Evolutionary conservation across 768 basidiomycete genomes (phyloP), one percentile per base, ranked within the genome.

Genomic region (Boletus speciosus): DNA sequence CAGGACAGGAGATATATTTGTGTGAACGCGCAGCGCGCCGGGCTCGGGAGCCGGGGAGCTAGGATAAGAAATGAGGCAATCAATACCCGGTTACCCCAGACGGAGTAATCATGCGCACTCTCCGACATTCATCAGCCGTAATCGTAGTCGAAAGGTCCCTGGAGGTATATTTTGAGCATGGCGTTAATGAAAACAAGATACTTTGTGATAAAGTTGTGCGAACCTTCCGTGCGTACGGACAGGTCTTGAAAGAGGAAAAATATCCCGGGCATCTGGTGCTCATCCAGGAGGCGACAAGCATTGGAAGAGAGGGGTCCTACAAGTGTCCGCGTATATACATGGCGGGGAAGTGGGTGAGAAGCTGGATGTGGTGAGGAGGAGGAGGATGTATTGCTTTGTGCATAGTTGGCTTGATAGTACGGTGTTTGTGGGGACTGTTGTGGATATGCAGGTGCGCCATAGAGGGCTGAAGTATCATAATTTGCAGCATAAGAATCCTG

Each of bases 221-320:
- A 71, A 87, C 90, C 91, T 81, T 98, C 95, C 19, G 91, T 95
- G 53, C 95, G 82, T 45, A 98, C 89, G 43, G 91, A 93, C 49
- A 98, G 73, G 73, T 97, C 95, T 68, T 93, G 93, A 74, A 95
- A 93, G 57, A 97, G 84, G 75, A 97, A 98, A 72, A 93, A 98
- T 58, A 97, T 87, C 7, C 94, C 95, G 47, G 82, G 79, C 57
- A 86, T 84, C 56, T 88, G 86, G 69, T 93, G 84, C 65, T 93
- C 90, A 66, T 96, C 93, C 52, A 83, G 73, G 47, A 97, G 77
- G 47, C 87, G 83, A 69, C 87, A 88, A 15, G 92, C 94, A 66
- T 91, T 90, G 31, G 92, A 84, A 16, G 88, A 88, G 15, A 96
- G 78, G 1, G 93, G 90, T 9, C 95, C 95, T 53, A 97, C 91